Evolutionary conservation across 176 grass and related monocot species (phyloP), one percentile per base, ranked within the genome.

Genomic region (Oropetium thomaeum): DNA sequence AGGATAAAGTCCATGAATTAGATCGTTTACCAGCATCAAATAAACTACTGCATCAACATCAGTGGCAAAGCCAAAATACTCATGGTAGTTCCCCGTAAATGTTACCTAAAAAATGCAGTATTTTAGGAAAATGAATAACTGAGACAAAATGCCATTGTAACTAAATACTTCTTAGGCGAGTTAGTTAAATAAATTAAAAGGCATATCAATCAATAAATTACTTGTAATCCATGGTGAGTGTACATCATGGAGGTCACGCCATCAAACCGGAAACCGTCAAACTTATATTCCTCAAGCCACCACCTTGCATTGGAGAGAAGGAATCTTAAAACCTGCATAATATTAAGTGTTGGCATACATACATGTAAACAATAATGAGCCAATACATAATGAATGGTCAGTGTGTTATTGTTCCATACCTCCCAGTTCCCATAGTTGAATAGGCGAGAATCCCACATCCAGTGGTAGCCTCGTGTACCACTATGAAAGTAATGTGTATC

Each of bases 181-280:
- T 7, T 44, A 73, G 5, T 80, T 11, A 69, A 72, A 67, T 61
- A 65, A 69, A 47, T 16, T 13, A 78, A 89, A 0, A 23, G 17
- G 55, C 19, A 80, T 65, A 80, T 65, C 26, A 86, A 69, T 64
- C 16, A 33, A 64, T 39, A 68, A 61, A 44, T 52, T 87, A 96
- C 93, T 80, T 87, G 89, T 61, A 96, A 89, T 67, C 93, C 93
- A 74, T 96, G 84, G 71, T 96, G 93, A 38, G 87, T 92, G 67
- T 96, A 96, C 93, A 96, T 96, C 93, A 96, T 96, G 54, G 93
- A 96, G 69, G 93, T 96, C 75, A 96, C 84, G 12, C 93, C 93
- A 74, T 96, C 93, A 86, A 96, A 96, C 70, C 93, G 79, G 67
- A 79, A 96, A 74, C 93, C 93, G 78, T 96, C 93, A 83, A 96